Conservation (phyloP, 257 asterid species). For the Linaria vulgaris region DNA sequence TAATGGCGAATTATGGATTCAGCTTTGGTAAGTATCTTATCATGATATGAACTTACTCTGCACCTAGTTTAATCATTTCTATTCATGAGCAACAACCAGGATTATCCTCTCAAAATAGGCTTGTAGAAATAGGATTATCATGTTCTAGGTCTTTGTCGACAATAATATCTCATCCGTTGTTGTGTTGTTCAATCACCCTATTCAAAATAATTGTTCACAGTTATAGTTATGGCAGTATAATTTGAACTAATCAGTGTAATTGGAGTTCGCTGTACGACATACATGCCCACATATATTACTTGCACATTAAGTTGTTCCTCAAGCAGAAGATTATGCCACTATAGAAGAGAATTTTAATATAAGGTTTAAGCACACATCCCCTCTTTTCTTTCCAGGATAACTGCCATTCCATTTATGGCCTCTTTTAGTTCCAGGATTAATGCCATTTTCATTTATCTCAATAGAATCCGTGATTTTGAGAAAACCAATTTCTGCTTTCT, state of each 20-base stretch:
- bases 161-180: background rate
- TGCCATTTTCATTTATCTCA: no score
- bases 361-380: no score
- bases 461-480: no score
- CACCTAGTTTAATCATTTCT: constrained; percentile 13
- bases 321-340: no score
- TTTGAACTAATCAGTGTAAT: background rate
- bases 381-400: no score
- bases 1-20: constrained; percentile 96
- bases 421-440: no score
- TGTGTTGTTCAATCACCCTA: constrained; percentile 1
- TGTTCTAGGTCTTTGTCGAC: constrained; percentile 8
- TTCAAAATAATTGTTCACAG: background rate
- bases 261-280: no score
- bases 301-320: no score
- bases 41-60: constrained; percentile 7
- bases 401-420: no score
- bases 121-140: background rate
- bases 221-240: background rate
- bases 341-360: no score
- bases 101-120: constrained; percentile 7
- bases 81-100: constrained; percentile 15
- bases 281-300: no score
- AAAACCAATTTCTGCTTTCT: no score
- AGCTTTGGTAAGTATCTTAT: constrained; percentile 73